Conservation (phyloP, 176 grass and related monocot genomes). For the Ampelocalamus luodianensis region DNA sequence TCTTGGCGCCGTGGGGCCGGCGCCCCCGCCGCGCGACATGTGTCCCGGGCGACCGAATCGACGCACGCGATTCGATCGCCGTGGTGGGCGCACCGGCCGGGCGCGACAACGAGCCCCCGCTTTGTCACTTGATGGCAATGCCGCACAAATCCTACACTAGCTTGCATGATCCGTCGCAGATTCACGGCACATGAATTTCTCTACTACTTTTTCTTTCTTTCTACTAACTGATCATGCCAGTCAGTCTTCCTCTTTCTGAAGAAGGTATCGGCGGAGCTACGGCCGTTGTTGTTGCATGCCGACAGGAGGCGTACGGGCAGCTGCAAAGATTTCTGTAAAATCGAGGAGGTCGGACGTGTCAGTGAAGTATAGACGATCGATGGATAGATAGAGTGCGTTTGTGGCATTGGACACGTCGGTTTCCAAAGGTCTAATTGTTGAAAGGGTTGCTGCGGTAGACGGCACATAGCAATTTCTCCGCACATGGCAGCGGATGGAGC, state of each 20-base stretch:
- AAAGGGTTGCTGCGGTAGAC: conserved; percentile 26
- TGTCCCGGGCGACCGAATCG: background rate
- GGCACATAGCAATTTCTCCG: background rate
- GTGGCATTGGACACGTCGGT: conserved; percentile 10
- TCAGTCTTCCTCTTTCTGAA: background rate
- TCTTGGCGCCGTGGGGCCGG: background rate
- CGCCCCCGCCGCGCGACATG: background rate
- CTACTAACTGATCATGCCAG: no score
- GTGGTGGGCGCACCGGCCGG: background rate
- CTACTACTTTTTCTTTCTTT: fast-evolving
- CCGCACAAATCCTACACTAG: background rate
- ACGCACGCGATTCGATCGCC: no score
- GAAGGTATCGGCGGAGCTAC: background rate
- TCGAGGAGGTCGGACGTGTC: background rate
- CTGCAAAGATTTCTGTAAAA: background rate
- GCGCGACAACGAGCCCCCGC: background rate
- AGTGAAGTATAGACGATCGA: background rate
- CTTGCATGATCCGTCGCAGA: background rate
- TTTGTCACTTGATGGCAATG: conserved; percentile 38
- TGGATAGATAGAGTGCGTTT: background rate
- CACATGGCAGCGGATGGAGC: conserved; percentile 44
- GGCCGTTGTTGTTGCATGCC: conserved; percentile 2
- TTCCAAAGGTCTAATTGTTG: conserved; percentile 33
- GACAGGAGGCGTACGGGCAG: background rate
- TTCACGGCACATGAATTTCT: conserved; percentile 28